phyloP scores from a whole-genome alignment of 768 basidiomycete species.

The Amanita brunnescens region DNA sequence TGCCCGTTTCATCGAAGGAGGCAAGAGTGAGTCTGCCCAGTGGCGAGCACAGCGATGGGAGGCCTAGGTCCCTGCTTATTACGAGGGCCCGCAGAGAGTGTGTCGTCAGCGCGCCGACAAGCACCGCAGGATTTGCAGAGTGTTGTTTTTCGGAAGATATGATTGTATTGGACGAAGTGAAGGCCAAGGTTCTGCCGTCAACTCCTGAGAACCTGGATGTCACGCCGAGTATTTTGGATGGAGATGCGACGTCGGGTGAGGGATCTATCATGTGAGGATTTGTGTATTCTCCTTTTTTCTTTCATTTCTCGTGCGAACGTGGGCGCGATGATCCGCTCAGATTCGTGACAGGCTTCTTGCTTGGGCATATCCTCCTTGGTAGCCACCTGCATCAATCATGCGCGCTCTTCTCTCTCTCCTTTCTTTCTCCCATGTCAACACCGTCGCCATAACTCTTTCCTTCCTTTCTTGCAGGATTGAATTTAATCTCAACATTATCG shows the following conservation, averaged over 20 bases:
- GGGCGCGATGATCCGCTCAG: background rate
- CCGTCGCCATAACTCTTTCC: constrained; percentile 1
- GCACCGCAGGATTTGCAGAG: background rate
- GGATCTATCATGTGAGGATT: constrained; percentile 48
- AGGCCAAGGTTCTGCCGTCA: constrained; percentile 5
- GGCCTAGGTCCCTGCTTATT: background rate
- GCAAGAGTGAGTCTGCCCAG: background rate
- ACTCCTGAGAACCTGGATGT: constrained; percentile 8
- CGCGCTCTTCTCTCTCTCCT: constrained; percentile 11
- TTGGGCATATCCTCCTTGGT: background rate
- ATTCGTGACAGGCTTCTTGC: background rate
- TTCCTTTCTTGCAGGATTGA: constrained; percentile 53
- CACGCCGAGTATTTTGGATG: constrained; percentile 16
- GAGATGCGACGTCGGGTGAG: constrained; percentile 16
- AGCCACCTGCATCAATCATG: constrained; percentile 5
- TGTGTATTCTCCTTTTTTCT: constrained; percentile 14
- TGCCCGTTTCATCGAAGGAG: constrained; percentile 26
- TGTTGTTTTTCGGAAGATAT: background rate
- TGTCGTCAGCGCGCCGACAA: constrained; percentile 1
- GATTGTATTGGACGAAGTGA: background rate
- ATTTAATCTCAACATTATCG: constrained; percentile 72
- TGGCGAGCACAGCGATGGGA: background rate
- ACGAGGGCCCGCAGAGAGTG: background rate
- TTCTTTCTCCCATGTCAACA: constrained; percentile 7
- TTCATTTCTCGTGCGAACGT: background rate